A percentile compares a stretch with the other conserved stretches of the same genome.
These are phyloP conservation scores for Heritiera fomes DNA, from an alignment of 345 rosid genomes.

Conservation along the genomic window DNA sequence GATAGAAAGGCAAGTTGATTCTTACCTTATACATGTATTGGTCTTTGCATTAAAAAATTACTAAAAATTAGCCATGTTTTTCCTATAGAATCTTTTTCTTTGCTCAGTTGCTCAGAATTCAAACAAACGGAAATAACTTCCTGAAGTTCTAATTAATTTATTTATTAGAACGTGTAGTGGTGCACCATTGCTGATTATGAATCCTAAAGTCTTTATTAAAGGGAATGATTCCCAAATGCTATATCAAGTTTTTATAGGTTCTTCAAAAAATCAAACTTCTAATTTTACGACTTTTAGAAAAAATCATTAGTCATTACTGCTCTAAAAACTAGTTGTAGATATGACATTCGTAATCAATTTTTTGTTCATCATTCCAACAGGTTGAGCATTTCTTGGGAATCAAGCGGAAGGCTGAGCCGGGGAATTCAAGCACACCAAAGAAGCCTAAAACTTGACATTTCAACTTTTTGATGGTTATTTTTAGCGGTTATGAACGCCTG, in stretches of 20 bases:
- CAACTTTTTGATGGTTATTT: not conserved
- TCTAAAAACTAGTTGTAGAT: not conserved
- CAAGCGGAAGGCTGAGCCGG: slow-evolving; percentile 69
- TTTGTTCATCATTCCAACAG: slow-evolving; percentile 32
- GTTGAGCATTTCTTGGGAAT: slow-evolving; percentile 97
- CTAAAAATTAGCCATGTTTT: not conserved
- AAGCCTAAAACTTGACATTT: slow-evolving; percentile 56
- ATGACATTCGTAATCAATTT: no score
- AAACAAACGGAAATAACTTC: not conserved
- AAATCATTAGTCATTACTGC: not conserved
- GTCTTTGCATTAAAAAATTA: not conserved
- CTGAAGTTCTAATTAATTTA: not conserved
- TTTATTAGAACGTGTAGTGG: not conserved
- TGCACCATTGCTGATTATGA: not conserved
- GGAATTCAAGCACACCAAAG: slow-evolving; percentile 45
- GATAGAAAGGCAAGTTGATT: slow-evolving; percentile 69
- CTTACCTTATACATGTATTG: slow-evolving; percentile 8
- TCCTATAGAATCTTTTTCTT: not conserved
- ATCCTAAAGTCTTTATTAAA: not conserved
- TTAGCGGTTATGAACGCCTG: no score
- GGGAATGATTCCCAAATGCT: not conserved
- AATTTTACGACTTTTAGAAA: not conserved
- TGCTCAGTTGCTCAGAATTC: not conserved
- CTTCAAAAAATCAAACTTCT: not conserved
- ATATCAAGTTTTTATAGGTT: not conserved